Base-by-base conservation (phyloP, 2,329 filamentous ascomycete species). In the Aspergillus quadricinctus region DNA sequence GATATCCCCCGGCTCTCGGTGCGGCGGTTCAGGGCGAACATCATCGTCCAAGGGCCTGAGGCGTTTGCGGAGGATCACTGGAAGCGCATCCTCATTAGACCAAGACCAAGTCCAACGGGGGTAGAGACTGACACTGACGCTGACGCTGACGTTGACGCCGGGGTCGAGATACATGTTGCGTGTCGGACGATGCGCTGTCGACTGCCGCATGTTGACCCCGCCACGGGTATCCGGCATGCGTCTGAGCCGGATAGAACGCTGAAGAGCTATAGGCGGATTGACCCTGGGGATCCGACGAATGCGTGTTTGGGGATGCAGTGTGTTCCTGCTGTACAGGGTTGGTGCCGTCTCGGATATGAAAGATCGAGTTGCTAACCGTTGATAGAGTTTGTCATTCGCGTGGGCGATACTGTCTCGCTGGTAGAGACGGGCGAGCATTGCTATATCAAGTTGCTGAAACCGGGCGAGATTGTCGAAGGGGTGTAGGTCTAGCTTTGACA, bases 101-200 rank as follows among this genome's bases (percentile, higher is more conserved):
- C 53, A 23, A 23, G 23, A 23, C 23, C 2, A 23, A 23, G 23
- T 2, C 23, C 2, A 3, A 59, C 52, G 3, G 14, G 9, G 19
- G 35, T 4, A 3, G 40, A 65, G 11, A 59, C 62, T 6, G 63
- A 66, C 14, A 75, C 9, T 45, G 74, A 29, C 4, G 23, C 23
- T 23, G 23, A 23, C 23, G 23, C 2, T 2, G 23, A 23, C 23
- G 23, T 3, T 23, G n/a, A n/a, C n/a, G 31, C 53, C 1, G 60
- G 56, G 0, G 57, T 66, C 2, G 66, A 74, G 48, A 66, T 75
- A 25, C 73, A 84, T 59, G 78, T 83, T 10, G 78, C 77, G 2
- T 84, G 81, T 65, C 79, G 82, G n/a, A 84, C 83, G 10, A 78
- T 82, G 3, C 75, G 83, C 48, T 86, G 83, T 66, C 78, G 77